Evolutionary conservation across 176 grass and related monocot genomes (phyloP).

Genomic region (Oryza meyeriana): DNA sequence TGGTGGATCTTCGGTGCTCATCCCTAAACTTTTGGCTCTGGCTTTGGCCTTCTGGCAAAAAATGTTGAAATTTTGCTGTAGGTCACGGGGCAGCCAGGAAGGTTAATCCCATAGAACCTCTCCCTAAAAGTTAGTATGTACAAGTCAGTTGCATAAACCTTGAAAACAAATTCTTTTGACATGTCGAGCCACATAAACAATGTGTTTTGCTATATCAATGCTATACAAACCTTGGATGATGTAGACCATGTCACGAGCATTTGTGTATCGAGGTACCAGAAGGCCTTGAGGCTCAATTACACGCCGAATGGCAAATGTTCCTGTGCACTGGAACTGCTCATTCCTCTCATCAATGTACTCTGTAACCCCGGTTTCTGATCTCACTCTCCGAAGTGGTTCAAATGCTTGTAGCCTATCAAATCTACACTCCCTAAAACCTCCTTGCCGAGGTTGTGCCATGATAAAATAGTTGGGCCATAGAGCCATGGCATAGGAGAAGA

Average conservation of each 20-base stretch:
- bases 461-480: neutral
- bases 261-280: no score
- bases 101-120: no score
- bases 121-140: neutral
- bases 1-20: neutral
- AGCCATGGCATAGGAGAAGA: neutral
- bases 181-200: neutral
- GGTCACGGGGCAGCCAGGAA: no score
- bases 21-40: no score
- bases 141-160: neutral
- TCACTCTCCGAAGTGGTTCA: slow-evolving; percentile 7
- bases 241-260: no score
- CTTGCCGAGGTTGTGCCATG: neutral
- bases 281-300: no score
- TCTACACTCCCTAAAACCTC: neutral
- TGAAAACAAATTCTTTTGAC: neutral
- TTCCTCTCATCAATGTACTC: neutral
- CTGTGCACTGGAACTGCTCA: slow-evolving; percentile 17
- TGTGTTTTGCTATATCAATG: no score
- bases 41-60: no score
- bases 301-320: no score
- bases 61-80: no score
- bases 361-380: neutral
- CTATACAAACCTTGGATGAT: no score
- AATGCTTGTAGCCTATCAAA: neutral